Evolutionary conservation across 2,329 filamentous ascomycete genomes (phyloP), one percentile per base, ranked within the genome.

Genomic region (Cryphonectria radicalis): DNA sequence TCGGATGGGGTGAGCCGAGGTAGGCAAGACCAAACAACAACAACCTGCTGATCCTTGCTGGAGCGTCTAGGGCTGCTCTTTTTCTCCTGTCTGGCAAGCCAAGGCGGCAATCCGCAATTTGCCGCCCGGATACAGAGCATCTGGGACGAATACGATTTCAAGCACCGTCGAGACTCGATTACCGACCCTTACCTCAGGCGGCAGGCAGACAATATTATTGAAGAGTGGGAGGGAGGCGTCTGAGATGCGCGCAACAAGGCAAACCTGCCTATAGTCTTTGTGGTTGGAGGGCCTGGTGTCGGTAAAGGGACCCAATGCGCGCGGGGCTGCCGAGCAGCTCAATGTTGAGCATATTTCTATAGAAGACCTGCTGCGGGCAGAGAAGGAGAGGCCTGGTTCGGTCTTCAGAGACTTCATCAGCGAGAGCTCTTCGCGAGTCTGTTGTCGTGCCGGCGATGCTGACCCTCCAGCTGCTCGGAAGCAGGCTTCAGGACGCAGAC

Each of bases 91-190:
- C 14, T 66, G 7, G 63, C 63, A 35, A 66, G 10, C 8, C 43
- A 66, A 55, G 43, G 14, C 43, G 25, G n/a, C 13, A 35, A 53
- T 37, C 1, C 7, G 17, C 22, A 8, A 1, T 35, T 67, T 10
- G 66, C 55, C 13, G n/a, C 35, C 17, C 66, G 66, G 22, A 28
- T 67, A 37, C 62, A 67, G 25, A 60, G 28, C 25, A 55, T 62
- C 7, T 67, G 53, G 66, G 66, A 67, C n/a, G 66, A 67, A 62
- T 67, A 60, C 28, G 53, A 67, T 28, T 67, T 67, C 55, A 62
- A 60, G 55, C 22, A n/a, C 32, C 55, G 62, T n/a, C 53, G 50
- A 19, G 22, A 46, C n/a, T 13, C 28, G 4, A 67, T 62, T 28
- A 46, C 4, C 40, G 55, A 62, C 35, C 55, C 50, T 7, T 67